A percentile compares a stretch with the other conserved stretches of the same genome.
Conservation (phyloP, 2,329 filamentous ascomycete species). For the Ophiostoma montium region DNA sequence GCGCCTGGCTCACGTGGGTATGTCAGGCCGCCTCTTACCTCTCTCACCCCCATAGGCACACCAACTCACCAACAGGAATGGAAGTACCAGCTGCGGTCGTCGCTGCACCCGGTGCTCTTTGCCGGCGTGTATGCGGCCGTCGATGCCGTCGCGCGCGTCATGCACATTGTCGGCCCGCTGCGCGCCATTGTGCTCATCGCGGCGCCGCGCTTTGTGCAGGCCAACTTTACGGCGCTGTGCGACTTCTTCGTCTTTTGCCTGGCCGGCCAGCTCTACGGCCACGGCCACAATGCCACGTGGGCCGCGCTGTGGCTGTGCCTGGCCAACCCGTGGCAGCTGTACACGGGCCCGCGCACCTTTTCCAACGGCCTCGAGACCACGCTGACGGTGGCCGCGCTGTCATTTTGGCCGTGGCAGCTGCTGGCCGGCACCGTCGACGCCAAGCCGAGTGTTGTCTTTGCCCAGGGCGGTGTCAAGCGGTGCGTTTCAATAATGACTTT, state of each 20-base stretch:
- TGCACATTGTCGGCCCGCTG: slow-evolving; percentile 38
- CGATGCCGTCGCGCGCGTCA: slow-evolving; percentile 38
- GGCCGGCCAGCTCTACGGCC: slow-evolving; percentile 58
- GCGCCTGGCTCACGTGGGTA: slow-evolving; percentile 95
- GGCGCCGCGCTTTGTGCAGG: slow-evolving; percentile 64
- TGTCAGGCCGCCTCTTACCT: slow-evolving; percentile 7
- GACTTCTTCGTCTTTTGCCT: slow-evolving; percentile 87
- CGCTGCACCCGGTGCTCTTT: slow-evolving; percentile 81
- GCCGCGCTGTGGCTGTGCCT: slow-evolving; percentile 59
- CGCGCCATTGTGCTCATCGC: slow-evolving; percentile 55
- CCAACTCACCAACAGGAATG: slow-evolving; percentile 47
- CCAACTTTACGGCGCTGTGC: slow-evolving; percentile 57
- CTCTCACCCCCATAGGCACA: not conserved
- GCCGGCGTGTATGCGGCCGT: slow-evolving; percentile 55
- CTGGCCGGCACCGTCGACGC: slow-evolving; percentile 27
- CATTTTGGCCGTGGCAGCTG: slow-evolving; percentile 77
- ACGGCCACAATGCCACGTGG: slow-evolving; percentile 46
- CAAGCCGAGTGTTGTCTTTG: slow-evolving; percentile 20
- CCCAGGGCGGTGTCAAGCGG: slow-evolving; percentile 1
- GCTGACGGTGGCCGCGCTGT: slow-evolving; percentile 65
- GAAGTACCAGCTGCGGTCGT: slow-evolving; percentile 74
- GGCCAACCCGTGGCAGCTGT: slow-evolving; percentile 90
- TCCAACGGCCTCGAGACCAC: slow-evolving; percentile 92
- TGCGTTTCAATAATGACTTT: too few relatives aligned
- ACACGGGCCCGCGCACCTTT: slow-evolving; percentile 81